Evolutionary conservation across 768 basidiomycete genomes (phyloP).

Genomic region (Leccinum truebloodii): DNA sequence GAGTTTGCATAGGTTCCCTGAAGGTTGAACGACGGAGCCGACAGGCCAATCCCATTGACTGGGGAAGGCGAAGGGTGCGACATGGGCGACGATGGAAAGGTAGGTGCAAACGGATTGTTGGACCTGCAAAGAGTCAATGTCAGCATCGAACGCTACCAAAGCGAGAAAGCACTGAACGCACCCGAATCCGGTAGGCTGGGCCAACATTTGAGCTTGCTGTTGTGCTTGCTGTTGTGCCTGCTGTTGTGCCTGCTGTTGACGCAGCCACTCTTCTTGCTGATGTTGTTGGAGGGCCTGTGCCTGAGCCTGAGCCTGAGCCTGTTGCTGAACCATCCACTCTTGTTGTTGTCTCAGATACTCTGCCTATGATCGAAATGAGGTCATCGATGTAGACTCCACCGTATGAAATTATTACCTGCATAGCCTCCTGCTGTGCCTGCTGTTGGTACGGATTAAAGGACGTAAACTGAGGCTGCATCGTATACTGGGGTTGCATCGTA

Average conservation of each 20-base stretch:
- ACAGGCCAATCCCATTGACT: conserved; percentile 31
- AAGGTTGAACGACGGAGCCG: conserved; percentile 62
- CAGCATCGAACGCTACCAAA: conserved; percentile 13
- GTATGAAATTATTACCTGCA: conserved; percentile 45
- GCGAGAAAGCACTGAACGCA: conserved; percentile 33
- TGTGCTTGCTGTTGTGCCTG: conserved; percentile 48
- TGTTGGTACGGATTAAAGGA: conserved; percentile 95
- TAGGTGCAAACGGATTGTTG: conserved; percentile 91
- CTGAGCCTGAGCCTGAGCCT: conserved; percentile 27
- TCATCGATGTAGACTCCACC: neutral
- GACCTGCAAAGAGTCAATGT: conserved; percentile 52
- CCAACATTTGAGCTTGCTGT: conserved; percentile 37
- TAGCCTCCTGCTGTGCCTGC: conserved; percentile 87
- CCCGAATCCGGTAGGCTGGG: conserved; percentile 78
- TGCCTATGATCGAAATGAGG: conserved; percentile 33
- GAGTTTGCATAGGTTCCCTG: conserved; percentile 65
- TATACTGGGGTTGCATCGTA: conserved; percentile 75
- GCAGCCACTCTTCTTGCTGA: conserved; percentile 57
- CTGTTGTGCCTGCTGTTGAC: conserved; percentile 66
- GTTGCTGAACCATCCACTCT: conserved; percentile 72
- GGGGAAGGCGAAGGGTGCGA: conserved; percentile 37
- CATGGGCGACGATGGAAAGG: conserved; percentile 32
- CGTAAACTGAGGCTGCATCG: conserved; percentile 82
- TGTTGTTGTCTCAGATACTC: conserved; percentile 55
- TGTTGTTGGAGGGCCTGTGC: conserved; percentile 44